Evolutionary conservation across 148 eudicot genomes (phyloP), one percentile per base, ranked within the genome.

Genomic region (Heliamphora exappendiculata): DNA sequence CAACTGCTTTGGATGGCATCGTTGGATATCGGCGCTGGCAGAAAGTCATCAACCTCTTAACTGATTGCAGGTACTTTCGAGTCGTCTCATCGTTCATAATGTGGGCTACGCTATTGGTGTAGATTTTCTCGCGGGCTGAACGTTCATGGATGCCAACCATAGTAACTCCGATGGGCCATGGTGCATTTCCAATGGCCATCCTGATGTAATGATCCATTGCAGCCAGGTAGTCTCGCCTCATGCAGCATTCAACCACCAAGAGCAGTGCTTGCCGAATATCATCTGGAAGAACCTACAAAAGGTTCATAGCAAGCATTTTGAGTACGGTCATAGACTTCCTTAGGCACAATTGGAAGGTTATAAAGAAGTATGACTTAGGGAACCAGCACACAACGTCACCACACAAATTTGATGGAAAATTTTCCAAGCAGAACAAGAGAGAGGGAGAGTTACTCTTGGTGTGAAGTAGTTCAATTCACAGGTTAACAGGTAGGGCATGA

Each of bases 61-160:
- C 88, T 10, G 98, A 95, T 73, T 95, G 98, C 85, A 95, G 79
- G 81, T 95, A 95, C 79, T 95, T 95, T 1, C 97, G 93, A 53
- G 98, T 95, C 3, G 98, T 95, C 78, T 95, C 98, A 70, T 95
- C 98, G 29, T 95, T 95, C 98, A 92, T 95, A 55, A 95, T 83
- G 80, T 95, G 98, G 14, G 98, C 98, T 57, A 95, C 98, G 88
- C 98, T 95, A 70, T 92, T 92, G 49, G 97, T 94, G 78, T 92
- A 85, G 81, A 94, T 94, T 81, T 95, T 95, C 83, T 95, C 98
- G 49, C 98, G 98, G 12, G 98, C 98, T 29, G 97, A 95, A 88
- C 98, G 96, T 77, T 95, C 98, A 44, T 95, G 98, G 62, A 95
- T 95, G 81, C 97, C 98, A 92, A 95, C 98, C 98, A 95, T 95